These are phyloP conservation scores for Candida dajiaensis DNA, from an alignment of 805 yeast species.

Conservation along the genomic window DNA sequence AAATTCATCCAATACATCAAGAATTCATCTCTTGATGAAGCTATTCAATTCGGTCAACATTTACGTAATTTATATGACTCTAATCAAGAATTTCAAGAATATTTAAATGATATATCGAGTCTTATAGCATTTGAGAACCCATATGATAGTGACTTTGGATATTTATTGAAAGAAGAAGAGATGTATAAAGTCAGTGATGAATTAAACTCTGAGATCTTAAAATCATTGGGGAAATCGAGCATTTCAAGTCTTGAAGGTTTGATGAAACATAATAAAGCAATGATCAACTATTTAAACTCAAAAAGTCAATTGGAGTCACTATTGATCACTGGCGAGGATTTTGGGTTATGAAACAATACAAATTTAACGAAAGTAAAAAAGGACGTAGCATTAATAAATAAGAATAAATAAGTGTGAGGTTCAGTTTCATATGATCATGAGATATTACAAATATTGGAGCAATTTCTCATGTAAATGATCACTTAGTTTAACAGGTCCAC, in stretches of 20 bases:
- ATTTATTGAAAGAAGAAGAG: constrained; percentile 31
- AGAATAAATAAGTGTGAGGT: constrained; percentile 16
- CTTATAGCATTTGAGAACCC: constrained; percentile 51
- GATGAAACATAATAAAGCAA: constrained; percentile 33
- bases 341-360: constrained; percentile 13
- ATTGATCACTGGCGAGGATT: constrained; percentile 41
- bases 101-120: constrained; percentile 41
- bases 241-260: constrained; percentile 39
- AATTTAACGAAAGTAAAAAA: not conserved
- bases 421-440: too few species aligned
- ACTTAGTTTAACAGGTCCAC: constrained; percentile 45
- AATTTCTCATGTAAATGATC: constrained; percentile 43
- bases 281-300: constrained; percentile 29
- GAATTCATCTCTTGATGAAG: constrained; percentile 23
- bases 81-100: constrained; percentile 29
- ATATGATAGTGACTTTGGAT: constrained; percentile 30
- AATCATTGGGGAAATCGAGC: constrained; percentile 37
- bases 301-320: constrained; percentile 28
- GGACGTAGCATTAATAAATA: not conserved
- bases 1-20: constrained; percentile 37
- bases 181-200: constrained; percentile 35
- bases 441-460: not conserved
- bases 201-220: constrained; percentile 36
- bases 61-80: constrained; percentile 28
- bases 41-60: constrained; percentile 34